These are phyloP conservation scores for Chaetothyriales sp. DNA, from an alignment of 2,329 filamentous ascomycete genomes.

Conservation along the genomic window DNA sequence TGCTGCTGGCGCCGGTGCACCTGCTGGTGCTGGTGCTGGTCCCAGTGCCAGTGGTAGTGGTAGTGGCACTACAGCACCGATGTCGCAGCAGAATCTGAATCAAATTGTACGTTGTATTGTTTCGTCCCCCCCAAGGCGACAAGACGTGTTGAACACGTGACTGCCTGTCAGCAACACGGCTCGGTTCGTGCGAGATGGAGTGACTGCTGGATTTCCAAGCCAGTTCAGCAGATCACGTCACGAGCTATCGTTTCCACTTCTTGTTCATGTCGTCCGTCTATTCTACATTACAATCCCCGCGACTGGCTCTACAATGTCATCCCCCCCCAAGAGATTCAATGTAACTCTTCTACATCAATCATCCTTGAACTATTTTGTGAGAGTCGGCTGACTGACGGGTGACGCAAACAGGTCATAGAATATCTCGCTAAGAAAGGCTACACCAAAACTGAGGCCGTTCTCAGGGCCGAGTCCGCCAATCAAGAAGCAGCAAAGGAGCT, in stretches of 20 bases:
- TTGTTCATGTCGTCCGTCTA: not conserved
- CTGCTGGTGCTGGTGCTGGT: conserved; percentile 16
- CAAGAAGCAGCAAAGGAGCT: conserved; percentile 54
- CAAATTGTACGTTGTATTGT: conserved; percentile 62
- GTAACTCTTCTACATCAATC: conserved; percentile 8
- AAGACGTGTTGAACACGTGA: too few relatives aligned
- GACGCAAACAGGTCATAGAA: conserved; percentile 61
- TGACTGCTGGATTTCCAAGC: not conserved
- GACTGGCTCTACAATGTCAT: not conserved
- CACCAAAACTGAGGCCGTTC: conserved; percentile 78
- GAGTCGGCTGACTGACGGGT: not conserved
- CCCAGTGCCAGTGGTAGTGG: conserved; percentile 21
- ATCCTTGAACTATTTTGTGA: not conserved
- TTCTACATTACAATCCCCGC: not conserved
- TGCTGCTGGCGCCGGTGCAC: conserved; percentile 24
- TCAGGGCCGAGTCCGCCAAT: conserved; percentile 77
- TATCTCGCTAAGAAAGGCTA: conserved; percentile 95
- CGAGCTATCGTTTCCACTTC: not conserved
- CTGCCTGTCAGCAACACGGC: not conserved
- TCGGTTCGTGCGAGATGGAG: not conserved
- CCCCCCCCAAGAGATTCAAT: not conserved
- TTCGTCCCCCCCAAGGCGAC: not conserved
- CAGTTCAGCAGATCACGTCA: not conserved
- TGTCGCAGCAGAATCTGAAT: conserved; percentile 82
- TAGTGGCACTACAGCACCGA: conserved; percentile 19